phyloP scores from a whole-genome alignment of 768 basidiomycete species.

The Tricholoma flavovirens region DNA sequence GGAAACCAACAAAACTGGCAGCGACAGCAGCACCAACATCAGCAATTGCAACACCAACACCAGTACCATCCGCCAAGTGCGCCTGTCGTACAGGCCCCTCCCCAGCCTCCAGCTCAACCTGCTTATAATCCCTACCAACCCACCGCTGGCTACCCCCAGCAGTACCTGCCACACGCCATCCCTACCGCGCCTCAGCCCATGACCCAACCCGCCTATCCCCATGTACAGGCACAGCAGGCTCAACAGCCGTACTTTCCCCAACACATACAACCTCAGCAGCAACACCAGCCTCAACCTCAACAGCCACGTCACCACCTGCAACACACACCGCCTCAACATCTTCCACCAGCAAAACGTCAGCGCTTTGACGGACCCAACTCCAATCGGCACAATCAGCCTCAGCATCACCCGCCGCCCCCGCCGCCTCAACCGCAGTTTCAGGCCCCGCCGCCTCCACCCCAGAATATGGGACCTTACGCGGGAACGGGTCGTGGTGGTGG shows the following conservation, averaged over 20 bases:
- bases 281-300: slow-evolving; percentile 37
- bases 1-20: slow-evolving; percentile 60
- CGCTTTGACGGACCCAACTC: slow-evolving; percentile 77
- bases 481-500: slow-evolving; percentile 34
- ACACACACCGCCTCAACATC: slow-evolving; percentile 69
- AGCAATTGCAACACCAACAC: slow-evolving; percentile 41
- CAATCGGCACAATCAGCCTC: slow-evolving; percentile 43
- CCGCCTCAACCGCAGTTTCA: slow-evolving; percentile 66
- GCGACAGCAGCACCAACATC: slow-evolving; percentile 58
- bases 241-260: slow-evolving; percentile 45
- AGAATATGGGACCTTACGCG: slow-evolving; percentile 32
- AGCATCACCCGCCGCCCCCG: slow-evolving; percentile 45
- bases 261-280: slow-evolving; percentile 37
- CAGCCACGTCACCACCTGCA: slow-evolving; percentile 46
- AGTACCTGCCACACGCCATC: slow-evolving; percentile 60
- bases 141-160: slow-evolving; percentile 54
- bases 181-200: slow-evolving; percentile 45
- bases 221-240: slow-evolving; percentile 34
- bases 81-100: slow-evolving; percentile 45
- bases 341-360: slow-evolving; percentile 90
- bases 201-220: slow-evolving; percentile 44
- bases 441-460: slow-evolving; percentile 45
- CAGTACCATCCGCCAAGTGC: slow-evolving; percentile 50
- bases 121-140: slow-evolving; percentile 77
- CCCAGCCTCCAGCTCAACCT: slow-evolving; percentile 51